Base-by-base conservation (phyloP, 2,329 filamentous ascomycete species). In the Alternaria longipes region DNA sequence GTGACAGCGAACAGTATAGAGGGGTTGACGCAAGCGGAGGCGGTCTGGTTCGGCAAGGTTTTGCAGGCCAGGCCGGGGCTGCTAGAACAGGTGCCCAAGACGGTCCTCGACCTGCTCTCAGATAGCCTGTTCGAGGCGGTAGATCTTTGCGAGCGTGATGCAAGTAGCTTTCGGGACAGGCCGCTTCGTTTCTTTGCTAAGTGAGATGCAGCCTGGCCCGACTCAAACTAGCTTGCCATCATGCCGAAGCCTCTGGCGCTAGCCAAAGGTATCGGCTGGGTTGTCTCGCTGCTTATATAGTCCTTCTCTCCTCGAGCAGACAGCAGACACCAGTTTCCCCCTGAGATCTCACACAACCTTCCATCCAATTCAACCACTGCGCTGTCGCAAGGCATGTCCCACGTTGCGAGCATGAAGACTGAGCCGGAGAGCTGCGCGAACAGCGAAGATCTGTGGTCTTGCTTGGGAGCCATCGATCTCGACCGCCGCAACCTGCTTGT, bases 1-100 rank as follows among this genome's bases (percentile, higher is more conserved):
- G 58, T 41, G 24, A 1, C 38, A 49, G 26, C 28, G 8, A 54
- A 57, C n/a, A 64, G 62, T 18, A 57, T 64, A 52, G 62, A 64
- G 32, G 7, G 16, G 41, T 26, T 60, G 3, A 63, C 47, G 20
- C 26, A 30, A 24, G 38, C 1, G 1, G 44, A 63, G 56, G 60
- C 44, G 28, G 9, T 8, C 44, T 63, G 28, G 60, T 63, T 63
- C 30, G n/a, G 56, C 8, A 12, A 60, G 36, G 53, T 56, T 3
- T 41, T 63, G 18, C 47, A 63, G 49, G 55, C 60, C 22, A 63
- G 60, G 26, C 53, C 20, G 22, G 56, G 12, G 45, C 52, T 63
- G 7, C 53, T 59, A 26, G 30, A 64, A 12, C 28, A 7, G 8
- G 24, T 62, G 38, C 52, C 38, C 7, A 54, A 54, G 8, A 44